A percentile compares a stretch with the other conserved stretches of the same genome.
Evolutionary conservation across 78 protist genomes (phyloP).

Genomic region (Cavenderia fasciculata): DNA sequence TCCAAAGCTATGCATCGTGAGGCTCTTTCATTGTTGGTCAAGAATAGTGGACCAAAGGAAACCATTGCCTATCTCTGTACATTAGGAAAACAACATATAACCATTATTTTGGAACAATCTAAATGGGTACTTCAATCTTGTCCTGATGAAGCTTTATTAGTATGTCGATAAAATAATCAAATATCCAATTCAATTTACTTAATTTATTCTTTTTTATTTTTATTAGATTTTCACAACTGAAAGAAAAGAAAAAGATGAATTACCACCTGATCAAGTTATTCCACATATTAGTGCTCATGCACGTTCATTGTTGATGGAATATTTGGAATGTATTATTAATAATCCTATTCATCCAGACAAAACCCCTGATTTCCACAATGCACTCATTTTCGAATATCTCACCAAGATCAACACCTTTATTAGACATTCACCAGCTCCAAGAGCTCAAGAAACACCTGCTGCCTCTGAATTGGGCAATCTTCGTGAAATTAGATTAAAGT

Average conservation of each 20-base stretch:
- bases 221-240: constrained; percentile 74
- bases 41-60: constrained; percentile 42
- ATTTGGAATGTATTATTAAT: constrained; percentile 63
- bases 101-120: constrained; percentile 62
- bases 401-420: constrained; percentile 16
- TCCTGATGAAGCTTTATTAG: constrained; percentile 68
- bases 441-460: constrained; percentile 21
- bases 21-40: constrained; percentile 39
- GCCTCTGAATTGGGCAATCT: constrained; percentile 60
- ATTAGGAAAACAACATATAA: constrained; percentile 60
- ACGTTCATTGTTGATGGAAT: constrained; percentile 42
- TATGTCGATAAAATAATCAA: not conserved
- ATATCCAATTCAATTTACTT: not conserved
- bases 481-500: constrained; percentile 33
- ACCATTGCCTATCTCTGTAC: constrained; percentile 49
- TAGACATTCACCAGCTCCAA: constrained; percentile 1
- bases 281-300: constrained; percentile 59
- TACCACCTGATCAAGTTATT: constrained; percentile 61
- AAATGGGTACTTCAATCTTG: constrained; percentile 65
- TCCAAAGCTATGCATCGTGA: constrained; percentile 74
- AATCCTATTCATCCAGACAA: constrained; percentile 44
- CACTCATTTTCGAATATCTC: constrained; percentile 60
- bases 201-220: not conserved
- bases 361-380: constrained; percentile 79
- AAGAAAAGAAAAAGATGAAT: constrained; percentile 69